A percentile compares a stretch with the other conserved stretches of the same genome.
phyloP scores from a whole-genome alignment of 306 rosid genomes.

The Comarum palustre region DNA sequence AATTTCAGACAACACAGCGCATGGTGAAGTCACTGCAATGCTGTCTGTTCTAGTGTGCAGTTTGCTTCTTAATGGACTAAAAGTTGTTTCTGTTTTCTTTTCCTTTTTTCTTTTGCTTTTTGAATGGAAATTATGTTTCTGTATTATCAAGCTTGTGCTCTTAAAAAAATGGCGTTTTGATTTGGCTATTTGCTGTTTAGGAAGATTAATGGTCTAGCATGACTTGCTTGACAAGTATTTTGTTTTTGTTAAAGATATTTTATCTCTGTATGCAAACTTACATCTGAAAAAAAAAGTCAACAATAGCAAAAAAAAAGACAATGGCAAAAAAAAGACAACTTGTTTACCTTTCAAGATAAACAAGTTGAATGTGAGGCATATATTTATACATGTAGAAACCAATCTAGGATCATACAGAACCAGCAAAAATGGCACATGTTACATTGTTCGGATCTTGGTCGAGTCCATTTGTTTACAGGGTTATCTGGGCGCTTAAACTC shows the following conservation, averaged over 20 bases:
- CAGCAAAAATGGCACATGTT: slow-evolving; percentile 11
- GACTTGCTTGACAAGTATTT: not conserved
- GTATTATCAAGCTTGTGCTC: too few relatives aligned
- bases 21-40: too few relatives aligned
- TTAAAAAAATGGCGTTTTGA: too few relatives aligned
- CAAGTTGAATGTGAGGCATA: not conserved
- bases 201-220: not conserved
- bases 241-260: too few relatives aligned
- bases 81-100: too few relatives aligned
- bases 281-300: not conserved
- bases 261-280: not conserved
- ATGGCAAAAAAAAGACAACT: not conserved
- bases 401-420: not conserved
- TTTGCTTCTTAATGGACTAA: too few relatives aligned
- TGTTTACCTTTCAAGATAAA: not conserved
- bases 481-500: slow-evolving; percentile 27
- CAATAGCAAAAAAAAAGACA: not conserved
- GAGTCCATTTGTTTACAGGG: slow-evolving; percentile 7
- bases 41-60: too few relatives aligned
- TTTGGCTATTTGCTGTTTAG: too few relatives aligned
- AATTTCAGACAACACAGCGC: too few relatives aligned
- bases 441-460: not conserved
- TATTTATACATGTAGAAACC: not conserved
- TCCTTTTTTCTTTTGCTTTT: too few relatives aligned
- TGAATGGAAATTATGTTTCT: too few relatives aligned